Evolutionary conservation across 2,329 filamentous ascomycete species (phyloP).

Genomic region (Xylaria sp.): DNA sequence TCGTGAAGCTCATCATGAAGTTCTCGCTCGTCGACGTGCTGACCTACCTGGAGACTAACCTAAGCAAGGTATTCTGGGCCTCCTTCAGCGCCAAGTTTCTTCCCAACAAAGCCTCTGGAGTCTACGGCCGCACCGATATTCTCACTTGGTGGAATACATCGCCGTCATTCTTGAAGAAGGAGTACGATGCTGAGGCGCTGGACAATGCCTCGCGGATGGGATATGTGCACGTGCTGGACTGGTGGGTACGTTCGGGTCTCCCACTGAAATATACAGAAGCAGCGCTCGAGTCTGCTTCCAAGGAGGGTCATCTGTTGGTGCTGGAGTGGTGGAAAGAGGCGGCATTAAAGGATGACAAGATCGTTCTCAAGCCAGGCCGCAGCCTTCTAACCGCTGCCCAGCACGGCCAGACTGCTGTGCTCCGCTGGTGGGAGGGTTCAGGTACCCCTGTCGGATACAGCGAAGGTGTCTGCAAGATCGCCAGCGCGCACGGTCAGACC

Average conservation of each 20-base stretch:
- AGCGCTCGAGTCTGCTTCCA: conserved; percentile 85
- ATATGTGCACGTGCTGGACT: conserved; percentile 83
- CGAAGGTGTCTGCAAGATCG: conserved; percentile 82
- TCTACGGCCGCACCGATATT: conserved; percentile 83
- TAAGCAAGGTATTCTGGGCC: conserved; percentile 78
- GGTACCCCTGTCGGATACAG: conserved; percentile 80
- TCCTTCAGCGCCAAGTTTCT: conserved; percentile 81
- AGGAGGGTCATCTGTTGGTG: conserved; percentile 82
- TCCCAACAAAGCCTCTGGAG: conserved; percentile 84
- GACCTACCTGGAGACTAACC: conserved; percentile 69
- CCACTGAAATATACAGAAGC: conserved; percentile 84
- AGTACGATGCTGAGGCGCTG: conserved; percentile 84
- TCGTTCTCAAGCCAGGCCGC: conserved; percentile 79
- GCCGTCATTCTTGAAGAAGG: conserved; percentile 80
- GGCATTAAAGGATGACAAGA: conserved; percentile 60
- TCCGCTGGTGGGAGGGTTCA: conserved; percentile 87
- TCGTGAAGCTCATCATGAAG: conserved; percentile 88
- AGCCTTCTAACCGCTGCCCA: conserved; percentile 84
- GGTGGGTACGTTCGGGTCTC: conserved; percentile 83
- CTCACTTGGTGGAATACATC: conserved; percentile 91
- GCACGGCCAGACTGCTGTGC: conserved; percentile 75
- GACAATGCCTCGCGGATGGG: conserved; percentile 87
- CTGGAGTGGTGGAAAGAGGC: conserved; percentile 92
- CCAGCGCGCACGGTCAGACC: conserved; percentile 83
- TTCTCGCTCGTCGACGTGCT: conserved; percentile 84